These are phyloP conservation scores for Camellia oleifera DNA, from an alignment of 179 eudicot genomes.

Conservation along the genomic window DNA sequence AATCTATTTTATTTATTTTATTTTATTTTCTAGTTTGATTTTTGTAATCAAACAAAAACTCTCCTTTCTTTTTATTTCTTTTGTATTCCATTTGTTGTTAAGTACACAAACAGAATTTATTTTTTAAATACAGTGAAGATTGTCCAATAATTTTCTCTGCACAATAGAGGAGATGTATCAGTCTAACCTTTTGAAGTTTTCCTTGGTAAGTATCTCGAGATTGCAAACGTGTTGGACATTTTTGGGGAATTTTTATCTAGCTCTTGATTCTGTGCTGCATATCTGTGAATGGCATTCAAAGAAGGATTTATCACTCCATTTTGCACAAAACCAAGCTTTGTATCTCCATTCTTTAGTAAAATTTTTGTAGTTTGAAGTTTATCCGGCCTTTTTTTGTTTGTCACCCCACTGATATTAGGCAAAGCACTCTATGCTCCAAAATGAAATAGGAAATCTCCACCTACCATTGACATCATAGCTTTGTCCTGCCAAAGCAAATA, in stretches of 20 bases:
- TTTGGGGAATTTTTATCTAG: not conserved
- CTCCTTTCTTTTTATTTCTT: too few species aligned
- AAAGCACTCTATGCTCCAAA: constrained; percentile 6
- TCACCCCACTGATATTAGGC: not conserved
- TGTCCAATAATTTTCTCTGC: not conserved
- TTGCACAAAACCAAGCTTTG: not conserved
- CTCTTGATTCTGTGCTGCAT: not conserved
- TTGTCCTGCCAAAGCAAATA: constrained; percentile 14
- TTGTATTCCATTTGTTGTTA: too few species aligned
- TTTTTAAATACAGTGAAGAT: too few species aligned
- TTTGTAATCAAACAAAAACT: too few species aligned
- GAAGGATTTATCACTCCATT: not conserved
- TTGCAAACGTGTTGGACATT: not conserved
- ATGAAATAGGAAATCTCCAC: constrained; percentile 9
- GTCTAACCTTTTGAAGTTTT: not conserved
- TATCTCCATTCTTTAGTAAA: not conserved
- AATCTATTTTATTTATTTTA: too few species aligned
- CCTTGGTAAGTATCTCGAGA: not conserved
- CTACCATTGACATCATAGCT: not conserved
- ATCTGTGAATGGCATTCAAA: not conserved
- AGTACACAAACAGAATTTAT: too few species aligned
- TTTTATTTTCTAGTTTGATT: too few species aligned
- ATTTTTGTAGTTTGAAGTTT: constrained; percentile 8
- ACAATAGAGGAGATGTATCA: not conserved
- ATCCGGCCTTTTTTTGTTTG: not conserved